Conservation (phyloP, 805 yeast genomes). For the Ogataea sp. region DNA sequence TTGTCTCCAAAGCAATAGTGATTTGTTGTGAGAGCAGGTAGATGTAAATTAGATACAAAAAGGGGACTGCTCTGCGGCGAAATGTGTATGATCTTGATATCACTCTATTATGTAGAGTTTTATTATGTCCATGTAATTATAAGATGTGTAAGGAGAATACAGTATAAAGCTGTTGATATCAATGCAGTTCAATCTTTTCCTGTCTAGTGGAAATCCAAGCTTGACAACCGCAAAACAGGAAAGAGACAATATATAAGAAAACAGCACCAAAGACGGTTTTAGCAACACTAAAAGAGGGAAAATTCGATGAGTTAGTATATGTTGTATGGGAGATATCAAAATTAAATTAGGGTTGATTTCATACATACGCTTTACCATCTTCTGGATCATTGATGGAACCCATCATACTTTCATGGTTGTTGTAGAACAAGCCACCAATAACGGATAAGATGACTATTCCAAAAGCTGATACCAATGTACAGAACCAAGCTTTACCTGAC, state of each 20-base stretch:
- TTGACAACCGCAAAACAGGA: conserved; percentile 88
- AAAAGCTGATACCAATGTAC: conserved; percentile 87
- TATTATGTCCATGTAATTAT: no score
- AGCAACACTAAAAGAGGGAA: conserved; percentile 49
- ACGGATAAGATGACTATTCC: conserved; percentile 83
- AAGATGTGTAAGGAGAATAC: no score
- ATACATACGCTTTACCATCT: conserved; percentile 71
- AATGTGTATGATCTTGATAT: no score
- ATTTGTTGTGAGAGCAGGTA: no score
- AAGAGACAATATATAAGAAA: conserved; percentile 67
- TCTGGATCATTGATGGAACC: conserved; percentile 89
- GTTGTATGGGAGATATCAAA: background rate
- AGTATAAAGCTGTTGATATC: no score
- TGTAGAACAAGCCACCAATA: conserved; percentile 73
- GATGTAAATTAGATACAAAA: no score
- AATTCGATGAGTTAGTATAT: background rate
- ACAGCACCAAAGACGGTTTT: conserved; percentile 88
- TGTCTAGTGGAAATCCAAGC: conserved; percentile 56
- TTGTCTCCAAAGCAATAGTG: no score
- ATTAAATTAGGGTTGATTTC: background rate
- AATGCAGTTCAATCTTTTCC: conserved; percentile 48
- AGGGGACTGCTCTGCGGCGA: no score
- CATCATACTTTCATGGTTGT: conserved; percentile 82
- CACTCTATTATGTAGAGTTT: no score
- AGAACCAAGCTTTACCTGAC: conserved; percentile 73